Conservation (phyloP, 2,329 filamentous ascomycete species). For the Alternaria incomplexa region DNA sequence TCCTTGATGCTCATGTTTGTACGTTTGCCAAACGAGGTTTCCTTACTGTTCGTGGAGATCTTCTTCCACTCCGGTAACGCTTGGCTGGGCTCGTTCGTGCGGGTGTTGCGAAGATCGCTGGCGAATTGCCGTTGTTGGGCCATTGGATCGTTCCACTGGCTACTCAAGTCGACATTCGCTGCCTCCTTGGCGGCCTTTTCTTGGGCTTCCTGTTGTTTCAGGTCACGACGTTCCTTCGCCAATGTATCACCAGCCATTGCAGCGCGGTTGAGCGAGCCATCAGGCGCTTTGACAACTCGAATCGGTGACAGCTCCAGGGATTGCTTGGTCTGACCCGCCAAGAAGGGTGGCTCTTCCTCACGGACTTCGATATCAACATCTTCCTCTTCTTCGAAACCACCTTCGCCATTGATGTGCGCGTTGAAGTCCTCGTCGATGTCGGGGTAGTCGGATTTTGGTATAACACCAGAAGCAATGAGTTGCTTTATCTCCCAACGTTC, state of each 20-base stretch:
- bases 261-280: slow-evolving; percentile 96
- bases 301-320: slow-evolving; percentile 95
- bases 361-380: slow-evolving; percentile 96
- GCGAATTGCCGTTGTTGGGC: slow-evolving; percentile 89
- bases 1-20: slow-evolving; percentile 94
- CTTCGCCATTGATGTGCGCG: slow-evolving; percentile 82
- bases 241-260: slow-evolving; percentile 91
- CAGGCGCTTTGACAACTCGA: slow-evolving; percentile 93
- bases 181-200: slow-evolving; percentile 76
- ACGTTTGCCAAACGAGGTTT: slow-evolving; percentile 81
- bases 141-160: slow-evolving; percentile 98
- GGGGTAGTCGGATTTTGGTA: slow-evolving; percentile 91
- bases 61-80: slow-evolving; percentile 92
- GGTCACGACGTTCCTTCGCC: slow-evolving; percentile 86
- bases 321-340: slow-evolving; percentile 95
- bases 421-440: slow-evolving; percentile 95
- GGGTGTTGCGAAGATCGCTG: slow-evolving; percentile 75
- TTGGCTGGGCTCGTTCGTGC: slow-evolving; percentile 65
- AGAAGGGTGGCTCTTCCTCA: slow-evolving; percentile 95
- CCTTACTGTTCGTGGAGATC: slow-evolving; percentile 78
- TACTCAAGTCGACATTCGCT: slow-evolving; percentile 79
- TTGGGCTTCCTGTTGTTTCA: slow-evolving; percentile 86
- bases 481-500: slow-evolving; percentile 98
- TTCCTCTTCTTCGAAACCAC: slow-evolving; percentile 89
- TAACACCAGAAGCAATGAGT: slow-evolving; percentile 91